These are phyloP conservation scores for Tylopilus vinaceipallidus DNA, from an alignment of 768 basidiomycete genomes.

Conservation along the genomic window DNA sequence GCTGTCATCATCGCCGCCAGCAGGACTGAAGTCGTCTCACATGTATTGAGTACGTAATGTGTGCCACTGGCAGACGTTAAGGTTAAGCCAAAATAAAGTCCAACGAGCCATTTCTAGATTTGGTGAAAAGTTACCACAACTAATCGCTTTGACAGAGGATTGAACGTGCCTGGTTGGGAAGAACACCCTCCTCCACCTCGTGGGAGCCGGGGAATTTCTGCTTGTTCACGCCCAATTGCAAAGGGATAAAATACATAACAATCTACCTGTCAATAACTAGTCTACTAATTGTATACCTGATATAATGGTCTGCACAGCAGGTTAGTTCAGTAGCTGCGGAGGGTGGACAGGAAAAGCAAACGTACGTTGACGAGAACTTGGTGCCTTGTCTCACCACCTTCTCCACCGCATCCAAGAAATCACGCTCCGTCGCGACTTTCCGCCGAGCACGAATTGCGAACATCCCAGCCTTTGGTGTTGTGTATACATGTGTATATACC, in stretches of 20 bases:
- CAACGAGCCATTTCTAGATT: no score
- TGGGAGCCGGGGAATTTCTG: no score
- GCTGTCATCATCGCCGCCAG: no score
- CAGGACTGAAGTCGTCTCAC: no score
- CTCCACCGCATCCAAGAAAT: constrained; percentile 97
- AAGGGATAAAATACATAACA: constrained; percentile 18
- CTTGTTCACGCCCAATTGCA: no score
- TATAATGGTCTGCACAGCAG: constrained; percentile 72
- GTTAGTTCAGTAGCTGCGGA: not conserved
- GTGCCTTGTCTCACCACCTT: constrained; percentile 97
- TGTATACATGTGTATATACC: constrained; percentile 84
- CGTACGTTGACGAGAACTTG: constrained; percentile 96
- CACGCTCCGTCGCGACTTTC: constrained; percentile 96
- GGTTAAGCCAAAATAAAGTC: no score
- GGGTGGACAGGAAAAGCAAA: not conserved
- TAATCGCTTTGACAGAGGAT: no score
- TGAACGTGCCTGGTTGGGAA: no score
- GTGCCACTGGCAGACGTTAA: no score
- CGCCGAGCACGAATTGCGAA: constrained; percentile 96
- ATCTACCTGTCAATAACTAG: constrained; percentile 7
- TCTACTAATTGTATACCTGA: constrained; percentile 86
- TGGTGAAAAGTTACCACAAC: no score
- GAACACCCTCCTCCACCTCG: no score
- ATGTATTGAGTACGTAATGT: no score
- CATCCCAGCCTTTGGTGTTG: constrained; percentile 94